phyloP scores from a whole-genome alignment of 169 alveolate genomes.

The Plasmodium relictum region DNA sequence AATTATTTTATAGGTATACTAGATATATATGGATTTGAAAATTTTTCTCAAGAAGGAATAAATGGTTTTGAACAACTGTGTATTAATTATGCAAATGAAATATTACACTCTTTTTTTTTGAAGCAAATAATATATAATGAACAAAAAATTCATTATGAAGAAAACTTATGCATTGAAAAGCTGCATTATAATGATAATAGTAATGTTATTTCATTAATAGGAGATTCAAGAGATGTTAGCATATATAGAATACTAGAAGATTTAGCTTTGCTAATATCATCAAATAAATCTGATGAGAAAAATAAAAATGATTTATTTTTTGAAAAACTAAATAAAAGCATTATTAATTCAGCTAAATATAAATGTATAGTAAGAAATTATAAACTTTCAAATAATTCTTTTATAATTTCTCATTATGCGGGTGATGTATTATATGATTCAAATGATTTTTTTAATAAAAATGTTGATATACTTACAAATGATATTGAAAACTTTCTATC shows the following conservation, averaged over 20 bases:
- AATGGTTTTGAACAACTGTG: constrained; percentile 92
- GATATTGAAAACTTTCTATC: constrained; percentile 77
- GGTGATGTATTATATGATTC: constrained; percentile 82
- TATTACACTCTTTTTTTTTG: constrained; percentile 89
- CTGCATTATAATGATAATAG: constrained; percentile 83
- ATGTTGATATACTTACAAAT: constrained; percentile 79
- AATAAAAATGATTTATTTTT: constrained; percentile 51
- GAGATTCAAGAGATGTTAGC: constrained; percentile 65
- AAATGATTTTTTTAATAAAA: constrained; percentile 78
- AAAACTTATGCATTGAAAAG: constrained; percentile 47
- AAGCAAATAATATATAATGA: constrained; percentile 88
- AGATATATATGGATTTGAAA: constrained; percentile 92
- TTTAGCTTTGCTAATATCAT: constrained; percentile 36
- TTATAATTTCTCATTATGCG: constrained; percentile 82
- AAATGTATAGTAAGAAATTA: constrained; percentile 44
- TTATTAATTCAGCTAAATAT: constrained; percentile 53
- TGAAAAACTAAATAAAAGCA: constrained; percentile 51
- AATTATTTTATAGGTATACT: constrained; percentile 84
- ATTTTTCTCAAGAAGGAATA: constrained; percentile 82
- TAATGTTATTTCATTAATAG: constrained; percentile 81
- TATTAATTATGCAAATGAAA: constrained; percentile 93
- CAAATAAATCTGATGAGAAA: constrained; percentile 63
- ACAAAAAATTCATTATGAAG: constrained; percentile 86
- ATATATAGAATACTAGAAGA: constrained; percentile 70
- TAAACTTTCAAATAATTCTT: constrained; percentile 75